Percentiles rank a stretch among this genome's conserved stretches.
These are phyloP conservation scores for Xylaria sp. DNA, from an alignment of 2,329 filamentous ascomycete species.

Conservation along the genomic window DNA sequence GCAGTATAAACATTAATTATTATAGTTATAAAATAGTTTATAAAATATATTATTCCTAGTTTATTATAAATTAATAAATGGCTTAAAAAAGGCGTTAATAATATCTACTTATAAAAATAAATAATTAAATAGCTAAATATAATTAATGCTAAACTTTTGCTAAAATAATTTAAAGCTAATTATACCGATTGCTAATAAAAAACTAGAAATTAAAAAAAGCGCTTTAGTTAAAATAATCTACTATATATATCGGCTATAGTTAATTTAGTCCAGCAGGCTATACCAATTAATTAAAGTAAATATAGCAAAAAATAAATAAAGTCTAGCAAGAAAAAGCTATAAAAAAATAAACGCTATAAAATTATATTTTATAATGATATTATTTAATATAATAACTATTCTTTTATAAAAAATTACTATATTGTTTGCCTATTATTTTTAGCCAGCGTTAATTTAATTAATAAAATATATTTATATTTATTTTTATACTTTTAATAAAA, in stretches of 20 bases:
- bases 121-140: not conserved
- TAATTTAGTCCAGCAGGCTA: not conserved
- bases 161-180: not conserved
- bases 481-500: not conserved
- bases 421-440: not conserved
- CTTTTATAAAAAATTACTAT: not conserved
- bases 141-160: not conserved
- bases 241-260: not conserved
- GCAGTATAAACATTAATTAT: constrained; percentile 1
- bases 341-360: not conserved
- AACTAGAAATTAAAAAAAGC: not conserved
- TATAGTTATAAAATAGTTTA: not conserved
- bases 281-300: not conserved
- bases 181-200: not conserved
- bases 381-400: not conserved
- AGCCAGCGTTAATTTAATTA: not conserved
- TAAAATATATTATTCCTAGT: not conserved
- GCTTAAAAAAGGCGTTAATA: not conserved
- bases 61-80: not conserved
- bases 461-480: not conserved
- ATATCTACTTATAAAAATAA: constrained; percentile 2
- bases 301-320: not conserved
- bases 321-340: not conserved
- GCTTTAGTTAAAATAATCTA: not conserved
- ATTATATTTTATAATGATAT: not conserved